Evolutionary conservation across 306 rosid genomes (phyloP).

Genomic region (Senna siamea): DNA sequence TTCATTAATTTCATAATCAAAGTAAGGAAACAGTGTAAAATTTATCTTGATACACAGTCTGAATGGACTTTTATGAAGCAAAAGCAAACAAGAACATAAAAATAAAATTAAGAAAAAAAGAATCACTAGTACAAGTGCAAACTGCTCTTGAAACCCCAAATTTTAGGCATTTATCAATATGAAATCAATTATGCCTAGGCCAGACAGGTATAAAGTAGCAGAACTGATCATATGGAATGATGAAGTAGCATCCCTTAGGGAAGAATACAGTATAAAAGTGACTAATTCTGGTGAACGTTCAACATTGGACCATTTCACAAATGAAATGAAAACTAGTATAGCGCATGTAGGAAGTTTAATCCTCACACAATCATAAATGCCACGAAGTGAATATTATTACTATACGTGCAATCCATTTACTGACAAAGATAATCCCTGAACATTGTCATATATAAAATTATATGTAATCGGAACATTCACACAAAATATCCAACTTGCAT

Average conservation of each 20-base stretch:
- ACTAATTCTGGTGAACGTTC: constrained; percentile 21
- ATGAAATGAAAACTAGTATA: not conserved
- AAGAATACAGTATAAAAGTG: constrained; percentile 16
- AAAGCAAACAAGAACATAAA: too few relatives aligned
- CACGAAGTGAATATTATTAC: not conserved
- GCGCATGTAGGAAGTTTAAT: constrained; percentile 15
- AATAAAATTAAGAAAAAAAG: too few relatives aligned
- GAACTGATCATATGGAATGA: constrained; percentile 10
- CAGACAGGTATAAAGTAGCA: constrained; percentile 19
- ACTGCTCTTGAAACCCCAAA: constrained; percentile 2
- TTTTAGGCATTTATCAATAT: constrained; percentile 11
- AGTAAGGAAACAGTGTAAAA: not conserved
- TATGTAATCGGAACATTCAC: not conserved
- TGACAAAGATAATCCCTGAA: not conserved
- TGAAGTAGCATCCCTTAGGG: not conserved
- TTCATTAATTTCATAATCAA: not conserved
- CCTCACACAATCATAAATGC: not conserved
- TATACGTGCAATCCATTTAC: constrained; percentile 10
- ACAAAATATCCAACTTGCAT: constrained; percentile 5
- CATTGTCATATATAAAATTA: constrained; percentile 6
- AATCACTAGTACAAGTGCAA: not conserved
- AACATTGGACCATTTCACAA: constrained; percentile 2
- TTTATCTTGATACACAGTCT: too few relatives aligned
- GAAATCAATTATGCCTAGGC: constrained; percentile 18
- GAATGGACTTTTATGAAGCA: too few relatives aligned